Conservation (phyloP, 495 filamentous ascomycete species). For the Xylaria longipes region DNA sequence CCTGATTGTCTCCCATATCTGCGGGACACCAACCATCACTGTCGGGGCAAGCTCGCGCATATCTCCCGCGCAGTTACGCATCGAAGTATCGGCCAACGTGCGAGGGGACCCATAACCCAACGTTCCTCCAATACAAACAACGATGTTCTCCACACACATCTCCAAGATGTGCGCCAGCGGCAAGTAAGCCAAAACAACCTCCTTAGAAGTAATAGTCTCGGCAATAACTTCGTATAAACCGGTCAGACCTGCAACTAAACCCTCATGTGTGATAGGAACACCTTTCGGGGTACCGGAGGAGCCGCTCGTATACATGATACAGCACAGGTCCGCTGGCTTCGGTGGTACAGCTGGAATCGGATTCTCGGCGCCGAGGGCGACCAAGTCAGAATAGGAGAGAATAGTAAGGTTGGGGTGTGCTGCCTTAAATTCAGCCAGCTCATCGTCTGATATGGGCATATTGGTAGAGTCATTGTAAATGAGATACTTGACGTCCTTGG, state of each 20-base stretch:
- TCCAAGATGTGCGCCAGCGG: conserved; percentile 92
- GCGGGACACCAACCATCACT: conserved; percentile 84
- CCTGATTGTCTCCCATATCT: conserved; percentile 77
- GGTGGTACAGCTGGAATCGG: conserved; percentile 71
- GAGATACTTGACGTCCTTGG: conserved; percentile 48
- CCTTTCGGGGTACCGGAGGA: conserved; percentile 92
- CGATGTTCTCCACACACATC: conserved; percentile 77
- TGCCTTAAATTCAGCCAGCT: conserved; percentile 52
- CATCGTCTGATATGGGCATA: conserved; percentile 45
- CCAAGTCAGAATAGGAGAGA: conserved; percentile 52
- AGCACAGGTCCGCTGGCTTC: conserved; percentile 71
- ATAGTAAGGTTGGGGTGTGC: conserved; percentile 48
- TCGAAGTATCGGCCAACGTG: conserved; percentile 72
- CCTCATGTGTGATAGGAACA: conserved; percentile 78
- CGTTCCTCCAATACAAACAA: conserved; percentile 73
- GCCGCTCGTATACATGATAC: conserved; percentile 95
- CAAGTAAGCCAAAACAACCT: conserved; percentile 79
- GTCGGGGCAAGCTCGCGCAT: conserved; percentile 82
- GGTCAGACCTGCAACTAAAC: conserved; percentile 70
- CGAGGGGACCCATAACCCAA: conserved; percentile 88
- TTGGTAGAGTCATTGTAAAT: conserved; percentile 54
- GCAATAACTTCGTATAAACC: conserved; percentile 50
- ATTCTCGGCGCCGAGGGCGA: conserved; percentile 66
- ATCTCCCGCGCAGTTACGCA: conserved; percentile 62
- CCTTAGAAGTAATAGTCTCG: conserved; percentile 57